Evolutionary conservation across 108 stramenopile genomes (phyloP), one percentile per base, ranked within the genome.

Genomic region (Stephanodiscus minutulus): DNA sequence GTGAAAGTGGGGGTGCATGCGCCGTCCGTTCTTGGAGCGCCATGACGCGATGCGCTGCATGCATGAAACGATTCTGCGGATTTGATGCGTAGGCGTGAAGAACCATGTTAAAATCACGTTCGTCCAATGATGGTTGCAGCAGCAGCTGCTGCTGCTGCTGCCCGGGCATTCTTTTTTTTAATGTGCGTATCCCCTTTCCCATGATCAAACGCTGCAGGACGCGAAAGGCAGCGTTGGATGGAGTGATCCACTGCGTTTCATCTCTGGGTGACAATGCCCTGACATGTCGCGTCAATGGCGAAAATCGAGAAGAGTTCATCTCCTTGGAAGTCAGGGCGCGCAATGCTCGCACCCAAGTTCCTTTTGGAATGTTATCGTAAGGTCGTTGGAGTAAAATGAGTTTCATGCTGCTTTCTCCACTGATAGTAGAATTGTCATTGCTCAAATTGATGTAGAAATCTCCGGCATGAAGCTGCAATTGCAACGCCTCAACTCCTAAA

Each of bases 31-130:
- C 81, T 67, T 93, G 92, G 11, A 93, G 65, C 8, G 87, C 87
- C 36, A 93, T 74, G 52, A 93, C 75, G 10, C 83, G 76, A 74
- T 89, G 92, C 8, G 89, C 88, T 44, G 87, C 74, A 46, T 86
- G 77, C 87, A 93, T 88, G 31, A 62, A 35, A 36, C 86, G 85
- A 53, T 64, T 33, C 15, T 77, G 76, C 11, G 74, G 66, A 43
- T 33, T 1, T 20, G 60, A 4, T 7, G 77, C 65, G 37, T 87
- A 90, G 12, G 87, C 79, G 64, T 91, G 87, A 10, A 93, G 77
- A 0, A 93, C 88, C 66, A 85, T 82, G 66, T 87, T 88, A 75
- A 90, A 90, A 70, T 93, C 92, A 25, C 83, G 73, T 71, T 93
- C 92, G 27, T 81, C 82, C 12, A 92, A 66, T 24, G 44, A 18